Percentiles rank a stretch among this genome's conserved stretches.
Conservation (phyloP, 2,329 filamentous ascomycete genomes). For the Arthrobotrys sphaeroides region DNA sequence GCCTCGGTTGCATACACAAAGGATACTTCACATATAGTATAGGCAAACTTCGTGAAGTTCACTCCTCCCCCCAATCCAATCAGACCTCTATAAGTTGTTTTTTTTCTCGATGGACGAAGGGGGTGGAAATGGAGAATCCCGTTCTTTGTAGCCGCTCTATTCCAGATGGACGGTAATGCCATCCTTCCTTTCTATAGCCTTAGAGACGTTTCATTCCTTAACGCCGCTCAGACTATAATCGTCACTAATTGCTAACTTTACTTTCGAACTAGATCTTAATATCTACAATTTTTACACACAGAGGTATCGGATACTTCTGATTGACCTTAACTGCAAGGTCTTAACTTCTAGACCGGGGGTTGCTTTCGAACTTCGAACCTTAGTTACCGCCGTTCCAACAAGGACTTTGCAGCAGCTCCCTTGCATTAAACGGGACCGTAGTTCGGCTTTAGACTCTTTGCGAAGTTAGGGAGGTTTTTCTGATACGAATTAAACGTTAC, state of each 20-base stretch:
- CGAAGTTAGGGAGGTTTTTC: background rate
- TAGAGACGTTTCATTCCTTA: constrained; percentile 9
- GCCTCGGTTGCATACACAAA: too few relatives aligned
- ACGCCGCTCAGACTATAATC: constrained; percentile 9
- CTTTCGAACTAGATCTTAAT: background rate
- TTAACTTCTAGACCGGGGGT: background rate
- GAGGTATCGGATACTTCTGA: background rate
- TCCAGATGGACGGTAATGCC: too few relatives aligned
- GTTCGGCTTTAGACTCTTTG: background rate
- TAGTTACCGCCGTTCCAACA: constrained; percentile 40
- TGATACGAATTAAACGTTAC: background rate
- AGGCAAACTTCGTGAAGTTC: background rate
- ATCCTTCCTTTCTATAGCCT: background rate
- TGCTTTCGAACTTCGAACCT: background rate
- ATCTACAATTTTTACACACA: background rate
- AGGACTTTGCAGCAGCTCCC: constrained; percentile 27
- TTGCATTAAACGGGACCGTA: constrained; percentile 13
- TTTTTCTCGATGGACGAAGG: background rate
- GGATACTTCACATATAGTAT: background rate
- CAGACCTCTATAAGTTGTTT: constrained; percentile 5
- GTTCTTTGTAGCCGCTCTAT: background rate
- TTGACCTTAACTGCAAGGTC: background rate
- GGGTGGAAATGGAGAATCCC: background rate
- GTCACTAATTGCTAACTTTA: background rate
- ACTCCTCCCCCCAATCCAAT: background rate